phyloP scores from a whole-genome alignment of 2,329 filamentous ascomycete species.

The Metarhizium rileyi region DNA sequence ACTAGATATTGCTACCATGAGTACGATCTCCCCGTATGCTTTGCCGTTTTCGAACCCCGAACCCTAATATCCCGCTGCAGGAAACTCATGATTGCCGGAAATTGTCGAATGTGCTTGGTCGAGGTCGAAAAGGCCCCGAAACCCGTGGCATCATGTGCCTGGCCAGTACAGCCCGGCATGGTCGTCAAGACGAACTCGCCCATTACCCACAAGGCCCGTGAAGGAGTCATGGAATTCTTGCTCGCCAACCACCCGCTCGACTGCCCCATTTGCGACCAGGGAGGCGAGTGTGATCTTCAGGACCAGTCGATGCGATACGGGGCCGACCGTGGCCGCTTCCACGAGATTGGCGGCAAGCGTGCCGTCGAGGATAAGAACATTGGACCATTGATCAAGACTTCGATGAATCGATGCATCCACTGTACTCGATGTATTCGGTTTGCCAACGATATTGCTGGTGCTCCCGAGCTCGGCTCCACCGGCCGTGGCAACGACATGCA shows the following conservation, averaged over 20 bases:
- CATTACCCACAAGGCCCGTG: slow-evolving; percentile 90
- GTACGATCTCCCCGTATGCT: slow-evolving; percentile 40
- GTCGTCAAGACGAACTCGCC: slow-evolving; percentile 98
- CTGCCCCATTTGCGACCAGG: slow-evolving; percentile 97
- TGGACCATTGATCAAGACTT: slow-evolving; percentile 95
- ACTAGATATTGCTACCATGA: slow-evolving; percentile 97
- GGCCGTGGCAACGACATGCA: slow-evolving; percentile 96
- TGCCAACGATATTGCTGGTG: slow-evolving; percentile 93
- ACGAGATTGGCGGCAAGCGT: slow-evolving; percentile 91
- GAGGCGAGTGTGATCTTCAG: slow-evolving; percentile 97
- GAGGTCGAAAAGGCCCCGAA: slow-evolving; percentile 96
- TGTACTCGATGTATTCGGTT: slow-evolving; percentile 97
- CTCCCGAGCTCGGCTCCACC: slow-evolving; percentile 86
- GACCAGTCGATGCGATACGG: slow-evolving; percentile 99
- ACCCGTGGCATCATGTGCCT: slow-evolving; percentile 95
- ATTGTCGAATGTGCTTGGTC: slow-evolving; percentile 98
- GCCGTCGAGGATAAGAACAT: slow-evolving; percentile 99
- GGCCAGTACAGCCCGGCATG: slow-evolving; percentile 98
- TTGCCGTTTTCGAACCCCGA: slow-evolving; percentile 14
- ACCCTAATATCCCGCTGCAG: slow-evolving; percentile 42
- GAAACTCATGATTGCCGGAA: slow-evolving; percentile 98
- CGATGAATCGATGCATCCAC: slow-evolving; percentile 99
- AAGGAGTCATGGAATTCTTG: slow-evolving; percentile 98
- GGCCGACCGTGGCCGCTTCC: slow-evolving; percentile 89
- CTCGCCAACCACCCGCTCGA: slow-evolving; percentile 93